Conservation (phyloP, 2,329 filamentous ascomycete species). For the Pseudogymnoascus sp. region DNA sequence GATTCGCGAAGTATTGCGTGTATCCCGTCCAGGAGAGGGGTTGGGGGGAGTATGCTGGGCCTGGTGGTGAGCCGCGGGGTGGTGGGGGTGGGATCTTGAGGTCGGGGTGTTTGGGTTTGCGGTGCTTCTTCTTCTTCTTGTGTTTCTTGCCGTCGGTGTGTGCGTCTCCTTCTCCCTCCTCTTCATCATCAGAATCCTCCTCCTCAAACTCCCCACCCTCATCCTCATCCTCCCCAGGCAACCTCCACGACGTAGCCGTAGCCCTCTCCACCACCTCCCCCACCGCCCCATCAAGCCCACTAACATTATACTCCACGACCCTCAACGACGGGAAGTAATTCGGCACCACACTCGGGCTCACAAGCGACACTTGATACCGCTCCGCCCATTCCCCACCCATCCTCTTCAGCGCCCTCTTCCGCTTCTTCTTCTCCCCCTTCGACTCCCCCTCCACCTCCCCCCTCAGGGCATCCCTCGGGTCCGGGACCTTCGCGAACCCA, state of each 20-base stretch:
- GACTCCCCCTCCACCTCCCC: slow-evolving; percentile 31
- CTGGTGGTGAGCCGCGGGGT: slow-evolving; percentile 62
- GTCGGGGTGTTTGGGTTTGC: slow-evolving; percentile 49
- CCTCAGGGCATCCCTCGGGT: slow-evolving; percentile 22
- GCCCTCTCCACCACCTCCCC: background rate
- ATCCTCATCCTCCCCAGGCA: background rate
- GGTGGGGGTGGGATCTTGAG: slow-evolving; percentile 63
- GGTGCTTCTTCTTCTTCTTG: slow-evolving; percentile 34
- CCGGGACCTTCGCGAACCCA: slow-evolving; percentile 69
- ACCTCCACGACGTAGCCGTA: slow-evolving; percentile 16
- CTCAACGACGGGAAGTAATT: slow-evolving; percentile 85
- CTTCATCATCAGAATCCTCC: slow-evolving; percentile 13
- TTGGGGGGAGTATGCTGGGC: slow-evolving; percentile 85
- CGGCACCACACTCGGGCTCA: slow-evolving; percentile 81
- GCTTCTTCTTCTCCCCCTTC: slow-evolving; percentile 40
- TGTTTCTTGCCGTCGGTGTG: slow-evolving; percentile 32
- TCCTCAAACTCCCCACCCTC: slow-evolving; percentile 16
- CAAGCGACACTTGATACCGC: slow-evolving; percentile 70
- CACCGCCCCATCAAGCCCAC: slow-evolving; percentile 25
- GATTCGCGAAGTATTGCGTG: slow-evolving; percentile 86
- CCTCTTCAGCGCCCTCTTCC: slow-evolving; percentile 48
- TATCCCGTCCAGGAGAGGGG: slow-evolving; percentile 70
- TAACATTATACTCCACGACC: slow-evolving; percentile 92
- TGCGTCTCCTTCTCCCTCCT: slow-evolving; percentile 20
- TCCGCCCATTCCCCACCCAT: slow-evolving; percentile 78